Base-by-base conservation (phyloP, 768 basidiomycete genomes). In the Russula foetens region DNA sequence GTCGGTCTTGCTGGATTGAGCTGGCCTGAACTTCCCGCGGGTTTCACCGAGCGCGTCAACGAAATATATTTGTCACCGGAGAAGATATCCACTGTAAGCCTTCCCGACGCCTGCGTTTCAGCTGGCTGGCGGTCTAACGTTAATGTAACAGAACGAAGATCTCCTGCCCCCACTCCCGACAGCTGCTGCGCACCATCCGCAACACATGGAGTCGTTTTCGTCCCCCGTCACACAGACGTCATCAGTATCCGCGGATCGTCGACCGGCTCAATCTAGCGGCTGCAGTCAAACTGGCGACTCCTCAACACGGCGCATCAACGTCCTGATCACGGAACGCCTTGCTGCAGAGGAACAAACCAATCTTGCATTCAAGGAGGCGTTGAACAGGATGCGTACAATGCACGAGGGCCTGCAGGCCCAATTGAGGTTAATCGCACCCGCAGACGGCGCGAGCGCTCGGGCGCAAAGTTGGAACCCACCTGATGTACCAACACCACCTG, bases 1-100 rank as follows among this genome's bases (percentile, higher is more conserved):
- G 33, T 69, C 15, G 66, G 70, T 23, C 66, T 75, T 7, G 63
- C 64, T 4, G 72, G 74, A 6, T 47, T 78, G 4, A 66, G 64
- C 35, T 44, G 61, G 61, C 56, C 61, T 19, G 21, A 58, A 29
- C 45, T 33, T 24, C 56, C 50, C 14, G 17, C 38, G 3, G 26
- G 33, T 49, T 33, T 56, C 21, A 29, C 58, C 26, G 49, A 29
- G 19, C 23, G 38, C 39, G 41, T 48, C 43, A 56, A 52, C 3
- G 39, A 39, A 7, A 35, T 39, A 35, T 41, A 41, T 23, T 28
- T 43, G 17, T 61, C 55, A 31, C 50, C 60, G 31, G 56, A 39
- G 17, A 57, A 58, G 31, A 47, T 43, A 58, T 29, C 45, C 15
- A 12, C 56, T 14, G 61, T 62, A 50, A 46, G 51, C 31, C 12